A percentile compares a stretch with the other conserved stretches of the same genome.
These are phyloP conservation scores for Rhodotorula glutinis DNA, from an alignment of 1,284 basidiomycete genomes.

Conservation along the genomic window DNA sequence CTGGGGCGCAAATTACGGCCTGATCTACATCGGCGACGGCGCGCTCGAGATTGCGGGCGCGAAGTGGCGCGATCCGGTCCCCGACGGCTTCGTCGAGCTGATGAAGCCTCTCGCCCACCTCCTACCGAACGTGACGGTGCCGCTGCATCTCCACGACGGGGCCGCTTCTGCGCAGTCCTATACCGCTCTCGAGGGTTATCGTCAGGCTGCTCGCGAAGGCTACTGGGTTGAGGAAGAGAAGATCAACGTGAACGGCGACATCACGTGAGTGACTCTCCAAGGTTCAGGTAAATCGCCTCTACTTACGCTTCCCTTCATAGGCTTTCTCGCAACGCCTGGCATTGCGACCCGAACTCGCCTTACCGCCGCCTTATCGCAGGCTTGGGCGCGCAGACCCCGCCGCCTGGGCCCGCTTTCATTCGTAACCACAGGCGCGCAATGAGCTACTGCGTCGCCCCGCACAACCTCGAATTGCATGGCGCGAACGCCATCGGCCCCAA, in stretches of 20 bases:
- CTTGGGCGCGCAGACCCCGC: constrained; percentile 2
- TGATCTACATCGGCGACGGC: constrained; percentile 22
- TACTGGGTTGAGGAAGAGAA: constrained; percentile 22
- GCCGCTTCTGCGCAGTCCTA: not conserved
- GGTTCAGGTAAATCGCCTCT: no score
- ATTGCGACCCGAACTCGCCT: constrained; percentile 17
- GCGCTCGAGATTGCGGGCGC: constrained; percentile 7
- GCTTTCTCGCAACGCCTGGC: not conserved
- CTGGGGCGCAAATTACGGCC: not conserved
- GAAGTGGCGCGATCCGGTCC: constrained; percentile 3
- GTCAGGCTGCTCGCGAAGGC: constrained; percentile 16
- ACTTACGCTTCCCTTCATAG: not conserved
- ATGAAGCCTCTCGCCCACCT: constrained; percentile 21
- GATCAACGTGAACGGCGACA: constrained; percentile 7
- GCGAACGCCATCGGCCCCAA: constrained; percentile 17
- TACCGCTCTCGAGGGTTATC: not conserved
- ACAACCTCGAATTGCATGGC: constrained; percentile 36
- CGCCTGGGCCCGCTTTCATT: constrained; percentile 25
- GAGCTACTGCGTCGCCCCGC: constrained; percentile 35
- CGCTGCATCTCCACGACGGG: constrained; percentile 8
- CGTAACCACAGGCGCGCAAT: constrained; percentile 30
- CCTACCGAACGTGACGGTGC: constrained; percentile 17
- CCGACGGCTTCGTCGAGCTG: constrained; percentile 4
- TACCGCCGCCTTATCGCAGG: constrained; percentile 15
- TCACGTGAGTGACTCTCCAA: not conserved